phyloP scores from a whole-genome alignment of 2,329 filamentous ascomycete genomes.

The Pseudogymnoascus sp. region DNA sequence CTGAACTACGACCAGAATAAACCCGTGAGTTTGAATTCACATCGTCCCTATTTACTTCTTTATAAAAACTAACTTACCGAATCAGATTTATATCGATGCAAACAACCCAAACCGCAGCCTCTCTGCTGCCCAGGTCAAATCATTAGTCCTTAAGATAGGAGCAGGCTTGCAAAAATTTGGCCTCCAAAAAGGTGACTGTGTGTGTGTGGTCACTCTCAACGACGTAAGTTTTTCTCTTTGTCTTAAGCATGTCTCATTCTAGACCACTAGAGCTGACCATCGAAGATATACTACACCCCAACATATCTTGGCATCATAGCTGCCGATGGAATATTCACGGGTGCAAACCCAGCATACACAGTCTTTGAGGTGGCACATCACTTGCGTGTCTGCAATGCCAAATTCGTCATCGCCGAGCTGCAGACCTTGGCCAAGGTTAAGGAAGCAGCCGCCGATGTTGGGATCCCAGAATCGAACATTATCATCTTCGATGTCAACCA shows the following conservation, averaged over 20 bases:
- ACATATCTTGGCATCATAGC: conserved; percentile 22
- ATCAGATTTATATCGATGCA: conserved; percentile 7
- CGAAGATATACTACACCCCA: conserved; percentile 21
- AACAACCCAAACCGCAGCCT: conserved; percentile 16
- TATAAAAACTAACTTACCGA: background rate
- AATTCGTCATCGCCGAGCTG: conserved; percentile 24
- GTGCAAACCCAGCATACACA: conserved; percentile 26
- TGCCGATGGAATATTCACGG: conserved; percentile 23
- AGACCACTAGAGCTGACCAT: background rate
- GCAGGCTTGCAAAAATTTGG: conserved; percentile 24
- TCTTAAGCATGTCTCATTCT: background rate
- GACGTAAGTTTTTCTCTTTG: conserved; percentile 19
- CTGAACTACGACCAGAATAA: conserved; percentile 1
- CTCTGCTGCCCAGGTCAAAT: conserved; percentile 22
- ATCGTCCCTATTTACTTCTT: background rate
- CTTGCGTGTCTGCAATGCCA: conserved; percentile 21
- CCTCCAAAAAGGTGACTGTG: conserved; percentile 24
- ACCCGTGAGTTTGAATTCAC: conserved; percentile 1
- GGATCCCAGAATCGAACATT: conserved; percentile 21
- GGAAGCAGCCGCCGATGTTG: conserved; percentile 23
- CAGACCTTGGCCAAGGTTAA: conserved; percentile 20
- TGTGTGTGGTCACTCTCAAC: conserved; percentile 26
- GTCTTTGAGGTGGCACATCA: conserved; percentile 25
- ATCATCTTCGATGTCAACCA: conserved; percentile 16
- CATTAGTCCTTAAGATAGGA: conserved; percentile 22